These are phyloP conservation scores for Cajanus cajan DNA, from an alignment of 306 rosid species.

Conservation along the genomic window DNA sequence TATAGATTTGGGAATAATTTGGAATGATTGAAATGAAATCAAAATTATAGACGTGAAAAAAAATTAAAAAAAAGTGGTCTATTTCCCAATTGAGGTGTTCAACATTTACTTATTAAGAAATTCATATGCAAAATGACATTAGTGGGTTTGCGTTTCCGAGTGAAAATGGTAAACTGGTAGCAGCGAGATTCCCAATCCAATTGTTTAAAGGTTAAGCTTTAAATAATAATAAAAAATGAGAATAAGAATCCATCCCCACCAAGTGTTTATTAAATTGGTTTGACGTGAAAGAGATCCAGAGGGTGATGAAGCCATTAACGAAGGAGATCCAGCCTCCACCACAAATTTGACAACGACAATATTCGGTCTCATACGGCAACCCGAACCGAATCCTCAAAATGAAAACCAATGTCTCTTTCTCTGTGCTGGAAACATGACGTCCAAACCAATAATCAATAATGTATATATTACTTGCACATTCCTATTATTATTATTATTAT, in stretches of 20 bases:
- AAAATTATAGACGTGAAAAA: background rate
- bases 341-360: constrained; percentile 24
- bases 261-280: background rate
- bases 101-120: background rate
- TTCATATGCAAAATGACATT: background rate
- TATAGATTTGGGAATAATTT: background rate
- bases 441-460: background rate
- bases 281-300: constrained; percentile 17
- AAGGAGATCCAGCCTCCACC: constrained; percentile 24
- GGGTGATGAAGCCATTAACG: constrained; percentile 26
- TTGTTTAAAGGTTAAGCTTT: background rate
- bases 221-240: background rate
- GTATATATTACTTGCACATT: background rate
- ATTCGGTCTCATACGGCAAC: constrained; percentile 25
- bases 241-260: constrained; percentile 32
- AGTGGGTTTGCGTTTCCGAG: background rate
- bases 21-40: background rate
- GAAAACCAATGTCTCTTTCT: constrained; percentile 28
- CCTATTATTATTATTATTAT: background rate
- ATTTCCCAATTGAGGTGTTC: background rate
- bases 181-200: constrained; percentile 21
- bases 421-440: constrained; percentile 28
- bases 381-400: constrained; percentile 12
- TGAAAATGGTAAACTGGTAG: background rate
- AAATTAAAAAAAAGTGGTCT: background rate